Conservation (phyloP, 176 grass and related monocot genomes). For the Musa itinerans region DNA sequence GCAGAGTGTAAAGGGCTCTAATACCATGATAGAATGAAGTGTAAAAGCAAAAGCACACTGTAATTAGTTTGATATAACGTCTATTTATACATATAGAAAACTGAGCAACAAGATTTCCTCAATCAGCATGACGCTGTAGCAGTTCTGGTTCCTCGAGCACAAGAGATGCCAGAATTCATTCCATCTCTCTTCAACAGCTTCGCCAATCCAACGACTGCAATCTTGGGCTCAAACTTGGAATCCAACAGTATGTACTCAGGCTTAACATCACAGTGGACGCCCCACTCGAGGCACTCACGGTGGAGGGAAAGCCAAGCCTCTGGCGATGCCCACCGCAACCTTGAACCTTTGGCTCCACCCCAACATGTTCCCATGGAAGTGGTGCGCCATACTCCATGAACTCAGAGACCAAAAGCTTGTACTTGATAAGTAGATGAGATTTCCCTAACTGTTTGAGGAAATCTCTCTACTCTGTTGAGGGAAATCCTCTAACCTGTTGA, state of each 20-base stretch:
- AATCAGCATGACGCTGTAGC: no score
- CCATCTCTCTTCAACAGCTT: slow-evolving; percentile 48
- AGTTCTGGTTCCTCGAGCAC: slow-evolving; percentile 74
- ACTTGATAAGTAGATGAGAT: no score
- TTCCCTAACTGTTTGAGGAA: no score
- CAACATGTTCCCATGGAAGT: slow-evolving; percentile 24
- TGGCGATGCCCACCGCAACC: slow-evolving; percentile 55
- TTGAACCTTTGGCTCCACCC: slow-evolving; percentile 54
- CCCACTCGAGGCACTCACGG: slow-evolving; percentile 79
- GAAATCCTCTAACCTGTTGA: no score
- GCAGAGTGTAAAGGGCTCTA: no score
- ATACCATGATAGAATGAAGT: no score
- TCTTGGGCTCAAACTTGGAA: slow-evolving; percentile 67
- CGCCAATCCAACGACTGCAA: slow-evolving; percentile 57
- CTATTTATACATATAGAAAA: no score
- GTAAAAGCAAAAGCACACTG: no score
- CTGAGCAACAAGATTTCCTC: no score
- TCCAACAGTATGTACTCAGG: slow-evolving; percentile 74
- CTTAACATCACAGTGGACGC: slow-evolving; percentile 80
- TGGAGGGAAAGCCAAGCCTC: slow-evolving; percentile 65
- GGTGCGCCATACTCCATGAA: slow-evolving; percentile 40
- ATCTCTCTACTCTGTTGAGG: no score
- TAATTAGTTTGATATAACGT: no score
- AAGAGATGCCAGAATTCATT: slow-evolving; percentile 37
- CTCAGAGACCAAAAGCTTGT: slow-evolving; percentile 57